Evolutionary conservation across 129 eudicot species (phyloP).

Genomic region (Chrysanthemum makinoi): DNA sequence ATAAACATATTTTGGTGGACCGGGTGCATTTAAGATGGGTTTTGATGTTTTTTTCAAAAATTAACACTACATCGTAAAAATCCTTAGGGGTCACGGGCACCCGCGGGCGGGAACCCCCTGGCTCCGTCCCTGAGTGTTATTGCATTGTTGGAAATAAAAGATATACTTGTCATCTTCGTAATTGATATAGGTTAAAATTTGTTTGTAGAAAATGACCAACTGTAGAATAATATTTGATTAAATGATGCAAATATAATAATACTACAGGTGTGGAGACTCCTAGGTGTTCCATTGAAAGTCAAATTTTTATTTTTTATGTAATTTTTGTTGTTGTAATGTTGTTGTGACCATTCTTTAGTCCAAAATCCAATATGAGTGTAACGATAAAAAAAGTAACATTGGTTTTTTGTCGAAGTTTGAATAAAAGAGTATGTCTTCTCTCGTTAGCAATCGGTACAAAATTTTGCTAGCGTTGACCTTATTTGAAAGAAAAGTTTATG

Average conservation of each 20-base stretch:
- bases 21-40: no score
- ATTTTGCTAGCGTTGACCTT: no score
- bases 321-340: neutral
- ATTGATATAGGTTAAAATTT: slow-evolving; percentile 6
- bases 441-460: neutral
- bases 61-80: no score
- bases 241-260: slow-evolving; percentile 20
- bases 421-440: neutral
- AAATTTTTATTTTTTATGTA: neutral
- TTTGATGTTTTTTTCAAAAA: no score
- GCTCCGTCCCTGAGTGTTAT: no score
- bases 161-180: neutral
- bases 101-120: no score
- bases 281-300: slow-evolving; percentile 9
- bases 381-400: neutral
- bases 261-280: slow-evolving; percentile 2
- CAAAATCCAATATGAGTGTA: neutral
- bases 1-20: no score
- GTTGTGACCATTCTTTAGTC: slow-evolving; percentile 7
- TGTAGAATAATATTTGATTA: slow-evolving; percentile 2
- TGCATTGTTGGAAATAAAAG: neutral
- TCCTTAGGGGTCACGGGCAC: no score
- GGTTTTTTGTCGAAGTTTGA: neutral
- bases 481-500: no score
- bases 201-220: slow-evolving; percentile 2